Base-by-base conservation (phyloP, 805 yeast genomes). In the Cyberlindnera misumaiensis region DNA sequence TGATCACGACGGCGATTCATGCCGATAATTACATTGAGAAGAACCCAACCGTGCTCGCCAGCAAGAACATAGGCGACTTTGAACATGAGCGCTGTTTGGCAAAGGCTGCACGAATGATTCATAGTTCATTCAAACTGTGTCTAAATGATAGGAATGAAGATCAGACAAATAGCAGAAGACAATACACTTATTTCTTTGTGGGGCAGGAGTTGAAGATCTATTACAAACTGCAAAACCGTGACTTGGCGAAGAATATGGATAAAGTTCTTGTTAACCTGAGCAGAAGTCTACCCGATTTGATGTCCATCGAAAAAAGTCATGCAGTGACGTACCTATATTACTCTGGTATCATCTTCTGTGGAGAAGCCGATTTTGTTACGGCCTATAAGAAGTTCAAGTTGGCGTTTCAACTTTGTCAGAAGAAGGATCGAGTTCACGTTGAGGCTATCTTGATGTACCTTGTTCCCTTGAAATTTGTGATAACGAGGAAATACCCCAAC, bases 61-160 rank as follows among this genome's bases (percentile, higher is more conserved):
- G 38, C 22, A 30, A 33, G 36, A 42, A 18, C 32, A 41, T 39
- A 16, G 51, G 51, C 14, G 56, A 55, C 28, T 43, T 52, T 32
- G 61, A 60, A 31, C 45, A 45, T 6, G 62, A 60, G 37, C 33
- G 40, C 11, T 73, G 42, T 32, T 53, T 71, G 29, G 83, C 78
- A 40, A 67, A 65, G 32, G 71, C 84, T 30, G 80, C 85, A 0
- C 65, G 78, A 43, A 69, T 80, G 3, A 67, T 87, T 39, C 87
- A 86, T 57, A 70, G 77, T 43, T 73, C 89, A 6, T 83, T 86
- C 62, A 84, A 82, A 41, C 55, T 83, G 4, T 84, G 95, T 45
- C 64, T 88, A 32, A 84, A 83, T 45, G 96, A 88, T 58, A 71
- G 89, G 41, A 77, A 77, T 43, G 72, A 75, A n/a, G 72, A 72